Evolutionary conservation across 805 yeast genomes (phyloP), one percentile per base, ranked within the genome.

Genomic region (Kurtzmaniella cleridarum): DNA sequence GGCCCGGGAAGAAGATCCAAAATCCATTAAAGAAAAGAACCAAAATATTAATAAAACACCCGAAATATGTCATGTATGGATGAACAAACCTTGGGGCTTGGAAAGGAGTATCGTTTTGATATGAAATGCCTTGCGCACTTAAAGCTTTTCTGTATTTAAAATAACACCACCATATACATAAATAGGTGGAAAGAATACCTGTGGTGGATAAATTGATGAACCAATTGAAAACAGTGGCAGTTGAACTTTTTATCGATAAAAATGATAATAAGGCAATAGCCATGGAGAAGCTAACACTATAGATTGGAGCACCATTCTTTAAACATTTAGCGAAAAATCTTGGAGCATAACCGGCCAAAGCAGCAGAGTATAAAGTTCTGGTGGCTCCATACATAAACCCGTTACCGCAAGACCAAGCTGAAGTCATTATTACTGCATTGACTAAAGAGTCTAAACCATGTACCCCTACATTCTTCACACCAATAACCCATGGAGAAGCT

Each of bases 11-110:
- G 37, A 64, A 64, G 7, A 62, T 48, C 65, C 66, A 60, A 49
- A 64, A 64, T 13, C 76, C 78, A 40, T 64, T 63, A 54, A 62
- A 64, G 27, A 64, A 44, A 30, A 64, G 51, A 27, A 64, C 55
- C 13, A 53, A 7, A 6, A 44, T 28, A 44, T 49, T 55, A 32
- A 62, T 36, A 28, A 50, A 45, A 13, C 41, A 41, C 5, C 57
- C 61, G 20, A 58, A 50, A 30, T 57, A 55, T 3, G 60, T 45
- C 49, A 53, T 46, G 35, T 43, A 53, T 35, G 64, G 64, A 34
- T 51, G 53, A 23, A 56, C 51, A 35, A 53, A 51, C 31, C 35
- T 32, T 24, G 57, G 52, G 5, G 57, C 54, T 30, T 39, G 42
- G 41, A 40, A 57, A 30, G 50, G 50, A 1, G 44, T 26, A 36